These are phyloP conservation scores for Naematelia aurantialba DNA, from an alignment of 768 basidiomycete species.

Conservation along the genomic window DNA sequence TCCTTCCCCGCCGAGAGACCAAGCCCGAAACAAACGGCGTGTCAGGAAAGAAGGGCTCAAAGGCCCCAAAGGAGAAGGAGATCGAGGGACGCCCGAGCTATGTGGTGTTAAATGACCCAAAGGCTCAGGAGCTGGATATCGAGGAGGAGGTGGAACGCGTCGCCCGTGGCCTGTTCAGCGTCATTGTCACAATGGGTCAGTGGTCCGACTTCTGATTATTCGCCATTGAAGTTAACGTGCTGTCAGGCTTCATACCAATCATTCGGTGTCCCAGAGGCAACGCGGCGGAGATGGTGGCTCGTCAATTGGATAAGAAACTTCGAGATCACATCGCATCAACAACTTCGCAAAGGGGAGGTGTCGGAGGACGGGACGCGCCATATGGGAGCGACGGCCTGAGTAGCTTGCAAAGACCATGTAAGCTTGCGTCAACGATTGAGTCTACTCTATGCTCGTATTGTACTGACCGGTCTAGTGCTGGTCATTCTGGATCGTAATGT, in stretches of 20 bases:
- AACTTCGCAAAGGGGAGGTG: slow-evolving; percentile 37
- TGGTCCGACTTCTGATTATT: slow-evolving; percentile 3
- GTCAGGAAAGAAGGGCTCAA: slow-evolving; percentile 19
- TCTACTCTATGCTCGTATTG: neutral
- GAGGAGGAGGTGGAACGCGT: slow-evolving; percentile 91
- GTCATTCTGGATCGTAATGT: slow-evolving; percentile 92
- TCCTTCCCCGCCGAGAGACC: slow-evolving; percentile 58
- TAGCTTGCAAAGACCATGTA: slow-evolving; percentile 81
- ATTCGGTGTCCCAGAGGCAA: slow-evolving; percentile 93
- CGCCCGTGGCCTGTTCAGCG: slow-evolving; percentile 84
- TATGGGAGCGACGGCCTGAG: slow-evolving; percentile 79
- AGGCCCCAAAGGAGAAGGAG: slow-evolving; percentile 31
- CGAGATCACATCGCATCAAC: slow-evolving; percentile 69
- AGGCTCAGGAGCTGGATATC: slow-evolving; percentile 81
- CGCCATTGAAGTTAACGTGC: slow-evolving; percentile 1
- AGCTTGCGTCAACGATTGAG: slow-evolving; percentile 19
- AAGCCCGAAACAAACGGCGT: slow-evolving; percentile 22
- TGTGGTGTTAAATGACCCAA: slow-evolving; percentile 81
- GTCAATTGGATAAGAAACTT: slow-evolving; percentile 87
- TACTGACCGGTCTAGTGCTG: slow-evolving; percentile 59
- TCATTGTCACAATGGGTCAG: slow-evolving; percentile 78
- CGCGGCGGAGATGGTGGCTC: slow-evolving; percentile 98
- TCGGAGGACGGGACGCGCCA: slow-evolving; percentile 57
- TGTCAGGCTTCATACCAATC: slow-evolving; percentile 79
- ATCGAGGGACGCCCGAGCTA: slow-evolving; percentile 60